Conservation (phyloP, 2,329 filamentous ascomycete species). For the Paramyrothecium roridum region DNA sequence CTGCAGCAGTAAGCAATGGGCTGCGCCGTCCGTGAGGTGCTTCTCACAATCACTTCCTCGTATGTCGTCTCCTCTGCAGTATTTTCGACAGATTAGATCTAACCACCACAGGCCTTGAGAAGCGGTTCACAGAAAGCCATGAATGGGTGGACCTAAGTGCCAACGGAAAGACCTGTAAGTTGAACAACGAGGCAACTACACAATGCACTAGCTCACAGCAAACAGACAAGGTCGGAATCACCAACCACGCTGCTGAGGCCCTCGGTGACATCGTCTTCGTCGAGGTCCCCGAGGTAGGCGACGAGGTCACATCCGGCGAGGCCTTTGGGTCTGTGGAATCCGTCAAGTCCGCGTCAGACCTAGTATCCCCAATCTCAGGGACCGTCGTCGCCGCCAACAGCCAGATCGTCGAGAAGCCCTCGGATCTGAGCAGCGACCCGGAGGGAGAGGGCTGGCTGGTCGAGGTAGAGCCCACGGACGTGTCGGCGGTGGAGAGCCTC, state of each 20-base stretch:
- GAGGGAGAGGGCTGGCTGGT: conserved; percentile 81
- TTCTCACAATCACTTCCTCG: conserved; percentile 19
- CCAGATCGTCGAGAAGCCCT: conserved; percentile 69
- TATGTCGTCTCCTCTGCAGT: conserved; percentile 5
- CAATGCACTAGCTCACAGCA: background rate
- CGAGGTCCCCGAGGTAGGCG: conserved; percentile 70
- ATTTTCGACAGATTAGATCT: background rate
- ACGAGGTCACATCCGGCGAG: conserved; percentile 67
- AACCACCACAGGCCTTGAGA: conserved; percentile 12
- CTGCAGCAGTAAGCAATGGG: background rate
- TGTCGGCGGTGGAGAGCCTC: conserved; percentile 55
- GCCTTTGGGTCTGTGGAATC: conserved; percentile 86
- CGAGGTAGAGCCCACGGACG: conserved; percentile 67
- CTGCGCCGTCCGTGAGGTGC: conserved; percentile 12
- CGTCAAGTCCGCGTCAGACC: conserved; percentile 88
- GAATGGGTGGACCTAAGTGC: conserved; percentile 79
- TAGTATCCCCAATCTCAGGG: conserved; percentile 75
- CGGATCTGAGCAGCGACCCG: conserved; percentile 74
- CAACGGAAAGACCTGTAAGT: conserved; percentile 58
- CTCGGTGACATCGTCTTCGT: conserved; percentile 91
- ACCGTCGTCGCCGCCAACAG: conserved; percentile 68
- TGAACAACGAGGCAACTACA: background rate
- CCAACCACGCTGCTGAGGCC: conserved; percentile 75
- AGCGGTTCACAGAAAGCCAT: conserved; percentile 78
- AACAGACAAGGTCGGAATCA: conserved; percentile 69